Percentiles rank a stretch among this genome's conserved stretches.
Evolutionary conservation across 208 protist species (phyloP).

Genomic region (Zelonia costaricensis): DNA sequence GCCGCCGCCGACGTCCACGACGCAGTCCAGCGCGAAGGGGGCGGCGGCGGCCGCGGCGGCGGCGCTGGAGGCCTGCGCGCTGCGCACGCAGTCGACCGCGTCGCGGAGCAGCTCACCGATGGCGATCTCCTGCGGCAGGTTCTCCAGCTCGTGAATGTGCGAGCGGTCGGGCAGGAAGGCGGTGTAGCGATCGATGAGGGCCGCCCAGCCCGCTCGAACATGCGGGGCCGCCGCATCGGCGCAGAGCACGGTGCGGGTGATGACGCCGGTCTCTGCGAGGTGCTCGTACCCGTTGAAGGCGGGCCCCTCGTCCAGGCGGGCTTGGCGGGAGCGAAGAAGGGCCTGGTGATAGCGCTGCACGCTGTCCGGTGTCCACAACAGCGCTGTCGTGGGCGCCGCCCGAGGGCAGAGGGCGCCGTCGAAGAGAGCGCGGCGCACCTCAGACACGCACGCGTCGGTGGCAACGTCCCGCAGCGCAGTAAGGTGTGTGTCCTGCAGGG

Average conservation of each 20-base stretch:
- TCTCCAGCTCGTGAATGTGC: conserved; percentile 77
- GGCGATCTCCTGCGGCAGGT: conserved; percentile 80
- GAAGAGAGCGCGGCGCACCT: background rate
- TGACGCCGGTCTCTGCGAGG: conserved; percentile 33
- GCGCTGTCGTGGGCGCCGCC: background rate
- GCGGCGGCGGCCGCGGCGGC: background rate
- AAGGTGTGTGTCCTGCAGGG: conserved; percentile 6
- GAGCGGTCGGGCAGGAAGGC: conserved; percentile 73
- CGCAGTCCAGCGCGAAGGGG: conserved; percentile 29
- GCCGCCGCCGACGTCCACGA: conserved; percentile 83
- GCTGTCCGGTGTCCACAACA: conserved; percentile 4
- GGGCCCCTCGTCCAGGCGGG: conserved; percentile 5
- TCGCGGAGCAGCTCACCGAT: conserved; percentile 65
- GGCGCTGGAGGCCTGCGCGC: background rate
- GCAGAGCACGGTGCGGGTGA: conserved; percentile 21
- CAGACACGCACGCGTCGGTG: conserved; percentile 3
- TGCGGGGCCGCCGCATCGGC: background rate
- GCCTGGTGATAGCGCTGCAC: background rate
- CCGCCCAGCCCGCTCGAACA: conserved; percentile 24
- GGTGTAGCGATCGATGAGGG: conserved; percentile 70
- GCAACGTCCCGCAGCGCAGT: conserved; percentile 13
- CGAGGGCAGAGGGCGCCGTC: conserved; percentile 4
- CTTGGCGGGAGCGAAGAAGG: conserved; percentile 7
- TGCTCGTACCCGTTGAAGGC: conserved; percentile 14
- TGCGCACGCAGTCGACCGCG: conserved; percentile 8